Evolutionary conservation across 805 yeast genomes (phyloP).

Genomic region (Phaffomyces opuntiae): DNA sequence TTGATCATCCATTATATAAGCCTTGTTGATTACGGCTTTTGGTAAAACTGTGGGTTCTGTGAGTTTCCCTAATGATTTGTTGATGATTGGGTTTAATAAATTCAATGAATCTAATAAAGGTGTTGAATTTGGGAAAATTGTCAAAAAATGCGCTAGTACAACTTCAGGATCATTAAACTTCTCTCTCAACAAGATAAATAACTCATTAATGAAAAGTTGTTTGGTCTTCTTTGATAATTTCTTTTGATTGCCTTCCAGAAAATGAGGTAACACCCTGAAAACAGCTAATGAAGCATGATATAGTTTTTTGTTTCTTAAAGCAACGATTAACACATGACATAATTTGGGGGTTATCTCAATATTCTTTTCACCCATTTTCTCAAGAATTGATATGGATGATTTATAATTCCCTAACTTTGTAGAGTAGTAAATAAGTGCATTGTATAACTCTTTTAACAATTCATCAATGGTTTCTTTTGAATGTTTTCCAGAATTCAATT

Average conservation of each 20-base stretch:
- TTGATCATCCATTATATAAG: constrained; percentile 3
- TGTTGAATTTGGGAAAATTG: constrained; percentile 11
- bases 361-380: constrained; percentile 9
- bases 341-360: constrained; percentile 12
- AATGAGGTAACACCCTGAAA: constrained; percentile 11
- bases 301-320: constrained; percentile 15
- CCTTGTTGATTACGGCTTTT: constrained; percentile 7
- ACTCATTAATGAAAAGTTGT: constrained; percentile 10
- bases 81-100: constrained; percentile 11
- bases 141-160: constrained; percentile 18
- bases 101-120: constrained; percentile 13
- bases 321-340: constrained; percentile 10
- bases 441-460: constrained; percentile 8
- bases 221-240: background rate
- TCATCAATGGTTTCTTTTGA: constrained; percentile 3
- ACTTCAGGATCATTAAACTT: constrained; percentile 15
- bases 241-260: constrained; percentile 5
- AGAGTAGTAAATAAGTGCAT: constrained; percentile 13
- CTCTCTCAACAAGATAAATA: constrained; percentile 12
- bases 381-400: constrained; percentile 7
- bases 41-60: background rate
- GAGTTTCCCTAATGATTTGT: background rate
- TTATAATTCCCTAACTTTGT: constrained; percentile 11
- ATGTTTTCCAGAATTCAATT: too few relatives aligned
- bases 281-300: constrained; percentile 12